phyloP scores from a whole-genome alignment of 2,329 filamentous ascomycete species.

The Coleophoma crateriformis region DNA sequence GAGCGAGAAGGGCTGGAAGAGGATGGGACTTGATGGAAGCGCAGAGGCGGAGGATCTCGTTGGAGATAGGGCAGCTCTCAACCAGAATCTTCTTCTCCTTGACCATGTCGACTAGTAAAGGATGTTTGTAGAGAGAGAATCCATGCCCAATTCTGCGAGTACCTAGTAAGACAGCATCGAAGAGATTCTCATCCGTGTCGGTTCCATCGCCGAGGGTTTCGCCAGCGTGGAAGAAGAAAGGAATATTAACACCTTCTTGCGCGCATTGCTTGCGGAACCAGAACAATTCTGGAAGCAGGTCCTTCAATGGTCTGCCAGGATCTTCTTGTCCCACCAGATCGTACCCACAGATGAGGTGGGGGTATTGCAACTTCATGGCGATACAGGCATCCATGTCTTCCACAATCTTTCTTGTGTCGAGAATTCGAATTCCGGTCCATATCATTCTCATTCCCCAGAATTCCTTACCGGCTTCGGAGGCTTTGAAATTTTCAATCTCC shows the following conservation, averaged over 20 bases:
- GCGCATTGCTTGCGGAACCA: conserved; percentile 89
- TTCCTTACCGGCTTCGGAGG: conserved; percentile 59
- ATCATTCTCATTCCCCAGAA: conserved; percentile 87
- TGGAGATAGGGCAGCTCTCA: conserved; percentile 87
- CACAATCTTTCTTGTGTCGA: conserved; percentile 60
- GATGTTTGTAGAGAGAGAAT: conserved; percentile 87
- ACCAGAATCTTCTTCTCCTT: conserved; percentile 84
- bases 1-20: conserved; percentile 75
- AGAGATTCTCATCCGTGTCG: conserved; percentile 73
- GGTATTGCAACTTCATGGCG: conserved; percentile 70
- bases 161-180: conserved; percentile 81
- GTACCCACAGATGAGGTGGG: conserved; percentile 77
- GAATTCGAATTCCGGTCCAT: conserved; percentile 69
- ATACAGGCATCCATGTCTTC: conserved; percentile 87
- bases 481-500: conserved; percentile 71
- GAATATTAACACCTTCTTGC: conserved; percentile 72
- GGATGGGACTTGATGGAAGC: conserved; percentile 73
- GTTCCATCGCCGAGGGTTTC: conserved; percentile 79
- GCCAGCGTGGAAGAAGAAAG: conserved; percentile 94
- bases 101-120: conserved; percentile 80
- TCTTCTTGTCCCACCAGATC: conserved; percentile 90
- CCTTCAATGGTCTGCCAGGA: conserved; percentile 65
- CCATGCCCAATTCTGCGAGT: conserved; percentile 86
- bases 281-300: conserved; percentile 79
- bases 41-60: conserved; percentile 78